Conservation (phyloP, 1,284 basidiomycete species). For the Earliella scabrosa region DNA sequence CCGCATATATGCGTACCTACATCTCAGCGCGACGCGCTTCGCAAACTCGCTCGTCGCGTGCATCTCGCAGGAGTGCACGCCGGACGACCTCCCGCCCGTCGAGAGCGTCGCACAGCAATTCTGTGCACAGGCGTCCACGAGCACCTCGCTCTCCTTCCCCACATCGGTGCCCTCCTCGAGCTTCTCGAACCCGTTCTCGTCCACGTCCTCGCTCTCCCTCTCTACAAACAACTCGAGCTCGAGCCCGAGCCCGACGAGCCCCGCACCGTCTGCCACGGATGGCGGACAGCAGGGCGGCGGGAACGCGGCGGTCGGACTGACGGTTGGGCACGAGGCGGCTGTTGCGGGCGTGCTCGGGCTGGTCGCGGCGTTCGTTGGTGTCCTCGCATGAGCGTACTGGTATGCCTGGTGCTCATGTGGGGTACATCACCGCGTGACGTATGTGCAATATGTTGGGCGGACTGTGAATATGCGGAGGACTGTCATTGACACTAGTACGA, state of each 20-base stretch:
- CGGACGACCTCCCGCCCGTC: conserved; percentile 30
- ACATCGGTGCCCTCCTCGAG: conserved; percentile 24
- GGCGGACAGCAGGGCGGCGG: neutral
- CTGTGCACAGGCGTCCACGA: conserved; percentile 34
- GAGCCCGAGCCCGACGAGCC: neutral
- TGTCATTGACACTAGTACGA: too few relatives aligned
- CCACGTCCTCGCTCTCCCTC: conserved; percentile 18
- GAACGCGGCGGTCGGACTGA: neutral
- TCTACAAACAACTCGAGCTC: too few relatives aligned
- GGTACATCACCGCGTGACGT: too few relatives aligned
- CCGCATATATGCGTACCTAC: neutral
- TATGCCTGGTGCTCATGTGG: too few relatives aligned
- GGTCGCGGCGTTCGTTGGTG: neutral
- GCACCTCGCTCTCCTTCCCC: conserved; percentile 36
- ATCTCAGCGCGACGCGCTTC: conserved; percentile 23
- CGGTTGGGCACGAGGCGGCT: neutral
- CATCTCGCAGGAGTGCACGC: conserved; percentile 26
- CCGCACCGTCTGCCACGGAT: neutral
- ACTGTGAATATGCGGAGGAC: too few relatives aligned
- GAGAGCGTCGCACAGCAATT: conserved; percentile 35
- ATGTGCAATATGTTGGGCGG: too few relatives aligned
- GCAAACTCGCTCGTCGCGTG: conserved; percentile 26
- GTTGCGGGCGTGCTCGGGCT: neutral
- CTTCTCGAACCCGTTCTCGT: conserved; percentile 22
- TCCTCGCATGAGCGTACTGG: too few relatives aligned